Conservation (phyloP, 2,329 filamentous ascomycete species). For the Acarospora socialis region DNA sequence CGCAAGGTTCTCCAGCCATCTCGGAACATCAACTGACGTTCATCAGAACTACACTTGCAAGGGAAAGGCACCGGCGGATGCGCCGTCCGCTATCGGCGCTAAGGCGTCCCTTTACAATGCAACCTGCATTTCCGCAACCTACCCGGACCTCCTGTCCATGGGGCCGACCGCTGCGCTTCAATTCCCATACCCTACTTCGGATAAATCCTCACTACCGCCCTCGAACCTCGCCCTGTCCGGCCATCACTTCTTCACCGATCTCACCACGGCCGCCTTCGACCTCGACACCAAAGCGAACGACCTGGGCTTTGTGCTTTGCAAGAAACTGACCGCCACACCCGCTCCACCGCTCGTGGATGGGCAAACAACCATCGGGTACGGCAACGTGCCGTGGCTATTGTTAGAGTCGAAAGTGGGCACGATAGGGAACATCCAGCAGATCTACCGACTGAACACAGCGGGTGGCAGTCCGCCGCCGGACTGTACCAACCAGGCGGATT, state of each 20-base stretch:
- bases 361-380: slow-evolving; percentile 42
- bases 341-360: slow-evolving; percentile 43
- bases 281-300: slow-evolving; percentile 43
- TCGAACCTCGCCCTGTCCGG: slow-evolving; percentile 53
- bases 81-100: slow-evolving; percentile 56
- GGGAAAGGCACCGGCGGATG: slow-evolving; percentile 41
- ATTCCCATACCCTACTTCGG: slow-evolving; percentile 39
- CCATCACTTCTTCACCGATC: slow-evolving; percentile 65
- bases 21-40: slow-evolving; percentile 11
- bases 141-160: slow-evolving; percentile 49
- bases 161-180: slow-evolving; percentile 56
- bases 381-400: slow-evolving; percentile 69
- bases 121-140: slow-evolving; percentile 59
- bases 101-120: slow-evolving; percentile 78
- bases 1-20: not conserved
- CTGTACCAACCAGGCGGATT: slow-evolving; percentile 49
- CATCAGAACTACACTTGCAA: slow-evolving; percentile 81
- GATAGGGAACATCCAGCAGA: slow-evolving; percentile 53
- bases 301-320: slow-evolving; percentile 47
- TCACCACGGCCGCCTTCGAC: slow-evolving; percentile 65
- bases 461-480: slow-evolving; percentile 63
- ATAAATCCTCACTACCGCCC: slow-evolving; percentile 30
- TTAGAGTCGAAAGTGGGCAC: slow-evolving; percentile 40
- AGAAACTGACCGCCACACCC: slow-evolving; percentile 55
- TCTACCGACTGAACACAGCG: slow-evolving; percentile 74